Conservation (phyloP, 345 rosid species). For the Eucalyptus viminalis region DNA sequence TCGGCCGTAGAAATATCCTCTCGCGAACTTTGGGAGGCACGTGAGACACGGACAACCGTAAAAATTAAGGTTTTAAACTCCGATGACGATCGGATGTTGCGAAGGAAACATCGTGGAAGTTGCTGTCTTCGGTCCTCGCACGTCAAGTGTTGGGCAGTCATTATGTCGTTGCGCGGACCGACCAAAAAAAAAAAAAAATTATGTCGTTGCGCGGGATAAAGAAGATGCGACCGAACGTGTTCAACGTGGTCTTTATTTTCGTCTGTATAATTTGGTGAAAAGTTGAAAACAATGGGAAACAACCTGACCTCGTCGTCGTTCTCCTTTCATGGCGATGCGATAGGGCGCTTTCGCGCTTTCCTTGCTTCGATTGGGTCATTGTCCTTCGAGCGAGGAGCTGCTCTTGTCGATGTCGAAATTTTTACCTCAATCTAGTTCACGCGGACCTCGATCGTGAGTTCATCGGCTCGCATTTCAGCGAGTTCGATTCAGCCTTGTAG, state of each 20-base stretch:
- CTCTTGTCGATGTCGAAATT: neutral
- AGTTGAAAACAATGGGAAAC: neutral
- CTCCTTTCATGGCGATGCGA: neutral
- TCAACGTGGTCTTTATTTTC: neutral
- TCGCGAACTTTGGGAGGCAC: neutral
- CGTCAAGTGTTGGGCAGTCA: neutral
- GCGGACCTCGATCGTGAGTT: neutral
- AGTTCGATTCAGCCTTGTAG: neutral
- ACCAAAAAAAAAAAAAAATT: neutral
- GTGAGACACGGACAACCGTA: neutral
- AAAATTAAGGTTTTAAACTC: neutral
- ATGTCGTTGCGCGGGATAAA: neutral
- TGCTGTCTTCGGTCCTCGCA: neutral
- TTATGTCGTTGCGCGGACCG: neutral
- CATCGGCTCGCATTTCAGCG: neutral
- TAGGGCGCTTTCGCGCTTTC: neutral
- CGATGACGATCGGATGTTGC: neutral
- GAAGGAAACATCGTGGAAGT: neutral
- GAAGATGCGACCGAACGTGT: neutral
- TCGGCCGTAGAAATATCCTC: neutral
- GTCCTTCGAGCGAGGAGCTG: neutral
- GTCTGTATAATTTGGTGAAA: neutral
- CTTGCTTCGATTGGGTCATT: neutral
- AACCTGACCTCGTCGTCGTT: neutral
- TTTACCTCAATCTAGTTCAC: neutral